Evolutionary conservation across 225 moss, liverwort and hornwort genomes (phyloP), one percentile per base, ranked within the genome.

Genomic region (Marchantia paleacea): DNA sequence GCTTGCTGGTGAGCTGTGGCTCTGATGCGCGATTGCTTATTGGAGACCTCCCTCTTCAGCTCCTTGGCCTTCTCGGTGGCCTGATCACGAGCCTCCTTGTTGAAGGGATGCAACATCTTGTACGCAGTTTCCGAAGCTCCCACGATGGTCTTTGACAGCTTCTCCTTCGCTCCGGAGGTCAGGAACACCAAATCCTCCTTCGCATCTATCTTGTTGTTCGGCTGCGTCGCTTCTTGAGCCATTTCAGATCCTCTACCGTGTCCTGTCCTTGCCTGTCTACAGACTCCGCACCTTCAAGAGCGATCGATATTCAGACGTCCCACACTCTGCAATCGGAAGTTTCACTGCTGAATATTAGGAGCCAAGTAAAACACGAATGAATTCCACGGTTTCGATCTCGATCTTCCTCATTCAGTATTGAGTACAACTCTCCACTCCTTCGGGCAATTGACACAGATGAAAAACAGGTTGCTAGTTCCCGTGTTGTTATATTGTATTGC

Each of bases 101-200:
- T 55, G 78, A 91, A 91, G 0, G 92, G 92, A 69, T 92, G 88
- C 51, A 84, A 25, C 76, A 88, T 9, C 0, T 91, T 92, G 78
- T 86, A 87, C 50, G 85, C 81, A 48, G 82, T 85, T n/a, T 89
- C 91, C 1, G 88, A 85, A 26, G 91, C 91, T 75, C 86, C 87
- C 70, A 79, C 88, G 0, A 72, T 78, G 20, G 90, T 85, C 83
- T 89, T 88, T 67, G 91, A 91, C 57, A 90, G 84, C 52, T 73
- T 88, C 78, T 91, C 91, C 61, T 90, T 88, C 48, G 92, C 92
- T n/a, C 92, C 92, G 20, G 91, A 91, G 0, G 91, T 90, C 54
- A 91, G 73, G 79, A 88, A 89, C 68, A 91, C 87, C 20, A 91
- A 81, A 66, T 87, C 81, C 83, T 91, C 92, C 84, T 87, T 90